phyloP scores from a whole-genome alignment of 371 early-diverging fungal genomes.

The Funneliformis caledonium region DNA sequence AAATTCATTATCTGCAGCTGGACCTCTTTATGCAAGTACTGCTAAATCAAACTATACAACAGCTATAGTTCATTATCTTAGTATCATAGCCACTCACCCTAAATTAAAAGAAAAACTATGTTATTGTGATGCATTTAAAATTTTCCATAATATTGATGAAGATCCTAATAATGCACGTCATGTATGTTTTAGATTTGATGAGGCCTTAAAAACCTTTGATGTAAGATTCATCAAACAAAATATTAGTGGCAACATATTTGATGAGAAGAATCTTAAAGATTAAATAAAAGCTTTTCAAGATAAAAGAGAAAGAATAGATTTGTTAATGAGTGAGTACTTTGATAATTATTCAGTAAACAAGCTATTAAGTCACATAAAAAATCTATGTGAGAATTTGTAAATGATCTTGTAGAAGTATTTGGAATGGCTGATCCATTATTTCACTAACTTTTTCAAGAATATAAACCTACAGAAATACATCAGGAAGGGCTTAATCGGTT shows the following conservation, averaged over 20 bases:
- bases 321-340: conserved; percentile 12
- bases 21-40: not conserved
- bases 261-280: conserved; percentile 16
- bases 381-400: not conserved
- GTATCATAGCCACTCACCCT: not conserved
- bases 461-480: not conserved
- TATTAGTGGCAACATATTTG: not conserved
- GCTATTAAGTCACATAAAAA: not conserved
- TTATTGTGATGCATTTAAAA: not conserved
- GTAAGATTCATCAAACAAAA: no score
- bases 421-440: not conserved
- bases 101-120: not conserved
- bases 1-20: conserved; percentile 1
- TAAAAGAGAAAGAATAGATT: conserved; percentile 1
- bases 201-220: conserved; percentile 20
- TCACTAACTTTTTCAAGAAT: not conserved
- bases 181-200: conserved; percentile 23
- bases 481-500: not conserved
- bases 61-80: no score
- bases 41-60: conserved; percentile 9
- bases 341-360: not conserved
- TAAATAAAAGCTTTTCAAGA: no score
- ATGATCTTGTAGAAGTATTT: not conserved
- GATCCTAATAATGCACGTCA: not conserved
- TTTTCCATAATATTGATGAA: not conserved